phyloP scores from a whole-genome alignment of 2,329 filamentous ascomycete species.

The Ustulina deusta region DNA sequence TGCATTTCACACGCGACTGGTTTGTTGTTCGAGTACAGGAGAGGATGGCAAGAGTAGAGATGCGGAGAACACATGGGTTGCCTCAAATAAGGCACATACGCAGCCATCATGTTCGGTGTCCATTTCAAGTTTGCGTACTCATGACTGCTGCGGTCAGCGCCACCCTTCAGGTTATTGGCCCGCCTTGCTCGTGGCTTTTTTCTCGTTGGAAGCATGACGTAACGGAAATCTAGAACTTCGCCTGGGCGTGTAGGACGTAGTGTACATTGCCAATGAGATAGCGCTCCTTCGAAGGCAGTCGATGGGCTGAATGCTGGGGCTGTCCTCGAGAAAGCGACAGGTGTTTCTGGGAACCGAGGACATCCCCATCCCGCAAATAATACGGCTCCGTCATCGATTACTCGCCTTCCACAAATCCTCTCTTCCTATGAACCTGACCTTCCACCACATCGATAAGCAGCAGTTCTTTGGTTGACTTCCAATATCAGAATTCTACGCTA shows the following conservation, averaged over 20 bases:
- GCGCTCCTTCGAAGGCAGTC: no score
- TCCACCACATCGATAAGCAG: not conserved
- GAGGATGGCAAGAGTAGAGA: not conserved
- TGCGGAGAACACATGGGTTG: slow-evolving; percentile 17
- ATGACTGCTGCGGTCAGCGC: not conserved
- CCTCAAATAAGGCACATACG: not conserved
- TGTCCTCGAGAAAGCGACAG: no score
- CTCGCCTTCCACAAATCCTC: slow-evolving; percentile 5
- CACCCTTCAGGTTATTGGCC: slow-evolving; percentile 1
- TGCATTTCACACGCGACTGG: not conserved
- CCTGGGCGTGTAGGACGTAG: not conserved
- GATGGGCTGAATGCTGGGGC: no score
- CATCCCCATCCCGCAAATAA: no score
- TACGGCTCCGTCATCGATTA: not conserved
- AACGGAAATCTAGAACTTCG: not conserved
- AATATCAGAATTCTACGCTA: not conserved
- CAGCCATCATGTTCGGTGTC: not conserved
- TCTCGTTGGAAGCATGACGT: slow-evolving; percentile 1
- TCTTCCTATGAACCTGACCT: not conserved
- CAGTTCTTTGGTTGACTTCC: not conserved
- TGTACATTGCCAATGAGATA: no score
- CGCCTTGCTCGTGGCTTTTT: slow-evolving; percentile 4
- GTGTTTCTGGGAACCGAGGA: no score
- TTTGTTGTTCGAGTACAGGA: not conserved
- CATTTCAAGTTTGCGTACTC: not conserved